Evolutionary conservation across 345 rosid species (phyloP), one percentile per base, ranked within the genome.

Genomic region (Gossypium raimondii): DNA sequence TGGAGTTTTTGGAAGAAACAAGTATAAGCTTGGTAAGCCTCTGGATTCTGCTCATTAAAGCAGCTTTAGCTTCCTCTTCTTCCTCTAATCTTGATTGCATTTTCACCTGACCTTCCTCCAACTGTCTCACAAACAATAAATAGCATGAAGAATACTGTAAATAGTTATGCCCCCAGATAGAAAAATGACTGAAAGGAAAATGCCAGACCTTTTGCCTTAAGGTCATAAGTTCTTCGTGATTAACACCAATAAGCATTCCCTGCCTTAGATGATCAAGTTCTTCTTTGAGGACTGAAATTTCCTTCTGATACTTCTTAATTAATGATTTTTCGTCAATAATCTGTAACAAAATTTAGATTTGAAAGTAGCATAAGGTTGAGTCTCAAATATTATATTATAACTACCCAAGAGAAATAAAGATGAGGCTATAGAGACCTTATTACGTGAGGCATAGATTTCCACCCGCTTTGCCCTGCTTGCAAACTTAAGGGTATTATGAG

Each of bases 31-130:
- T 96, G 56, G 99, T 93, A 72, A 96, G 84, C 87, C 90, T 90
- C 81, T 96, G 99, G 73, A 96, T 96, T 84, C 99, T 89, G 82
- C 97, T 96, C 98, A 96, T 92, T 45, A 96, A 88, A 80, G 99
- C 99, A 78, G 95, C 97, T 84, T 96, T 96, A 73, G 98, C 98
- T 81, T 96, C 99, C 82, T 96, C 99, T 85, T 96, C 99, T 81
- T 96, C 99, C 87, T 96, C 98, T 84, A 96, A 83, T 82, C 99
- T 90, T 51, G 99, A 90, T 75, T 93, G 98, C 99, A 96, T 92
- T 88, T 93, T 96, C 80, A 93, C 97, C 84, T 96, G 99, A 80
- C 99, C 99, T 82, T 93, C 99, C 86, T 96, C 98, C 84, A 96
- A 79, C 98, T 96, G 77, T 78, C 72, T 52, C 68, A 62, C n/a